Evolutionary conservation across 2,329 filamentous ascomycete genomes (phyloP).

Genomic region (Amylocarpus encephaloides): DNA sequence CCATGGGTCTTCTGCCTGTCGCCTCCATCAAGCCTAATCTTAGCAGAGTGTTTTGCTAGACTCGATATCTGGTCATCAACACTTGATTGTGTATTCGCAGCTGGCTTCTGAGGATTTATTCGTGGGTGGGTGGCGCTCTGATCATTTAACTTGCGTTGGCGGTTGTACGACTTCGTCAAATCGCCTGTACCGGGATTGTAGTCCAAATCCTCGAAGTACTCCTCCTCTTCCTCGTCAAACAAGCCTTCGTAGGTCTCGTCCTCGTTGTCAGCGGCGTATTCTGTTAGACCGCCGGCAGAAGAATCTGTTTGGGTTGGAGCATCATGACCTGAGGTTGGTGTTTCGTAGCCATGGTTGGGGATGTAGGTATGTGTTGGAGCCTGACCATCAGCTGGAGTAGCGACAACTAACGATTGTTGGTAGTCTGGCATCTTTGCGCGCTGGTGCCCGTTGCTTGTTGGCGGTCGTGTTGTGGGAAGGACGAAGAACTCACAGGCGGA

Average conservation of each 20-base stretch:
- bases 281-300: constrained; percentile 25
- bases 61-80: constrained; percentile 84
- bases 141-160: constrained; percentile 63
- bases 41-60: constrained; percentile 77
- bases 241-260: constrained; percentile 41
- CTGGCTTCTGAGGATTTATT: constrained; percentile 71
- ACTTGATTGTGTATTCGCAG: constrained; percentile 69
- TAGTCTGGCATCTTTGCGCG: not conserved
- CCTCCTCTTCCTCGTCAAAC: constrained; percentile 55
- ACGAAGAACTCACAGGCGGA: not conserved
- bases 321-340: constrained; percentile 31
- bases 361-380: constrained; percentile 42
- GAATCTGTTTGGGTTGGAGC: constrained; percentile 29
- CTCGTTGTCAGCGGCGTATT: constrained; percentile 33
- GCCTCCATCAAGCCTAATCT: constrained; percentile 69
- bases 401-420: not conserved
- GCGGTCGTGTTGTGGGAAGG: not conserved
- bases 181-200: constrained; percentile 56
- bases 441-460: not conserved
- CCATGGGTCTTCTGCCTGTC: constrained; percentile 52
- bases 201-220: constrained; percentile 51
- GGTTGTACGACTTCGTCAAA: constrained; percentile 78
- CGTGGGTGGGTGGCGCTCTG: constrained; percentile 48
- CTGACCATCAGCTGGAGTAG: constrained; percentile 37
- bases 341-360: constrained; percentile 42